Evolutionary conservation across 2,329 filamentous ascomycete species (phyloP).

Genomic region (Nemania sp.): DNA sequence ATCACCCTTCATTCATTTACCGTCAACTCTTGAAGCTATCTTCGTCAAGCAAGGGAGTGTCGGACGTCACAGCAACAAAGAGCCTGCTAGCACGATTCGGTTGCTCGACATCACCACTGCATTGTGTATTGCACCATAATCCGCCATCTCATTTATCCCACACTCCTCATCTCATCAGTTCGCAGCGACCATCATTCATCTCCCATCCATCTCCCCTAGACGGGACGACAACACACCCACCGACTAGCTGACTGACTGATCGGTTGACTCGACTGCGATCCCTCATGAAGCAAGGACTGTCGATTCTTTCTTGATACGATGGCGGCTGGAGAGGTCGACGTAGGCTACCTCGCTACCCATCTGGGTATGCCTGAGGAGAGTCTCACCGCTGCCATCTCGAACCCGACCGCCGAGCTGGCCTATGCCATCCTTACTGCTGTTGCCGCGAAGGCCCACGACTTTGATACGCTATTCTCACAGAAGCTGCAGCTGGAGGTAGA

Average conservation of each 20-base stretch:
- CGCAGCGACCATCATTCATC: neutral
- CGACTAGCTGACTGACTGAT: neutral
- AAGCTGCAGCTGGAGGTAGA: slow-evolving; percentile 91
- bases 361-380: slow-evolving; percentile 68
- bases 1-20: slow-evolving; percentile 2
- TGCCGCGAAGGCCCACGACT: slow-evolving; percentile 77
- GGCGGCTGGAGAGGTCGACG: slow-evolving; percentile 66
- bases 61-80: slow-evolving; percentile 8
- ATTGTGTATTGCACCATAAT: too few relatives aligned
- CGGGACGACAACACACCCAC: neutral
- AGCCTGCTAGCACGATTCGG: neutral
- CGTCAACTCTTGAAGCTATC: neutral
- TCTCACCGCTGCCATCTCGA: slow-evolving; percentile 62
- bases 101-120: too few relatives aligned
- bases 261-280: neutral
- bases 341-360: slow-evolving; percentile 73
- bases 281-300: slow-evolving; percentile 34
- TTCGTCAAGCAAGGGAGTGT: neutral
- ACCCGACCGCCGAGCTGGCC: slow-evolving; percentile 79
- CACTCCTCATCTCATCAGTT: too few relatives aligned
- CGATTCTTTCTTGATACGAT: slow-evolving; percentile 47
- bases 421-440: slow-evolving; percentile 74
- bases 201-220: neutral
- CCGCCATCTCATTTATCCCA: too few relatives aligned
- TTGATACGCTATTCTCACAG: slow-evolving; percentile 79